Base-by-base conservation (phyloP, 164 flowering plant genomes). In the Annona squamosa region DNA sequence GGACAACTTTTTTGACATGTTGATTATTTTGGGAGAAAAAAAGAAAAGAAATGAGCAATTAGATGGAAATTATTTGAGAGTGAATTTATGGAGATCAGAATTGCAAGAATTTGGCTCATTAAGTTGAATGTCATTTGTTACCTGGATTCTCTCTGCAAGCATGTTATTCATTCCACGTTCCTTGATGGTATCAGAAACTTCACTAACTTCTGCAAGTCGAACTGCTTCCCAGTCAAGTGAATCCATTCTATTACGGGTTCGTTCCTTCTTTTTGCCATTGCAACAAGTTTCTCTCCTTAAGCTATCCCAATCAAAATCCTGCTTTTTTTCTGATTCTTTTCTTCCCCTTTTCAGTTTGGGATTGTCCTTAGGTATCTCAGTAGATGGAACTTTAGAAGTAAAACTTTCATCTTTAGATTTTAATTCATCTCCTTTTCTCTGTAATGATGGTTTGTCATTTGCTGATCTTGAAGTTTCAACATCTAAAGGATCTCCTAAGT, bases 201-300 rank as follows among this genome's bases (percentile, higher is more conserved):
- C 88, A 1, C 52, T 46, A 48, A 83, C 82, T n/a, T 82, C 70
- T 73, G 97, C 93, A 68, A 71, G 17, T 72, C 91, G 81, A 9
- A 94, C 83, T 70, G 93, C 92, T 70, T 90, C 92, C 84, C 88
- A 94, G 78, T 94, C 91, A 18, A 89, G 74, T 13, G 92, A 88
- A 76, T 94, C 97, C 83, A 77, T 83, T 68, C 80, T 74, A 42
- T 84, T 78, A 4, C 7, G 62, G 48, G 69, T 78, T 83, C 86
- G 85, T 74, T 81, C 83, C 75, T 81, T 82, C 74, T 62, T 79
- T 61, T 66, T 67, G 47, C 81, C 81, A 45, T 85, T 63, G 37
- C 68, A 47, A 69, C 74, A 71, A 4, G 75, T 90, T 52, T 86
- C 76, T 81, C 74, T 90, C 76, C 97, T 82, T 64, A 93, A 81